Conservation (phyloP, 495 filamentous ascomycete genomes). For the Aspergillus carlsbadensis region DNA sequence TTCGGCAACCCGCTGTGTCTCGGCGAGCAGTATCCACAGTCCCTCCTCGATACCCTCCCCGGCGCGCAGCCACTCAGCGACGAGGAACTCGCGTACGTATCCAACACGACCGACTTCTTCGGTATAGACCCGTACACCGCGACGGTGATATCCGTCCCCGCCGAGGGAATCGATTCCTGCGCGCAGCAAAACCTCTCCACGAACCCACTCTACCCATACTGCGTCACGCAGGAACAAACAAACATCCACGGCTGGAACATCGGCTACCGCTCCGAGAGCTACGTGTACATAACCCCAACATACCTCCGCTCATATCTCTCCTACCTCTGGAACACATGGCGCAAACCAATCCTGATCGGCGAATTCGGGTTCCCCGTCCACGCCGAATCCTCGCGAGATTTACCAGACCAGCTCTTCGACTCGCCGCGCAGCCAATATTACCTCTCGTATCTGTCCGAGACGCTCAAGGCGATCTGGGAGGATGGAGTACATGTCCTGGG, state of each 20-base stretch:
- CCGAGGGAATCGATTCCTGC: conserved; percentile 36
- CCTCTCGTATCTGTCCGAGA: conserved; percentile 40
- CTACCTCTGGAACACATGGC: conserved; percentile 47
- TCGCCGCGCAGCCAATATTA: conserved; percentile 42
- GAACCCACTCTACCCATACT: conserved; percentile 37
- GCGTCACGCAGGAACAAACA: conserved; percentile 34
- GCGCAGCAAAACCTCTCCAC: conserved; percentile 24
- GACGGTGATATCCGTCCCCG: conserved; percentile 36
- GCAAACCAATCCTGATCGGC: conserved; percentile 29
- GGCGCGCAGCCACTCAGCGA: conserved; percentile 28
- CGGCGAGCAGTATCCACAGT: conserved; percentile 40
- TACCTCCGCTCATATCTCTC: conserved; percentile 42
- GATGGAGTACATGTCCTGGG: conserved; percentile 47
- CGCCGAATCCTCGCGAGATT: conserved; percentile 27
- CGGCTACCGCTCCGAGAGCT: conserved; percentile 39
- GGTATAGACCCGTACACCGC: conserved; percentile 48
- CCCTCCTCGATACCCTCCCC: conserved; percentile 27
- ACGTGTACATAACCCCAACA: conserved; percentile 41
- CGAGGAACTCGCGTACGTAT: conserved; percentile 31
- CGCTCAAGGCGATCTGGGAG: conserved; percentile 42
- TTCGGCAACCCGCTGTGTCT: conserved; percentile 43
- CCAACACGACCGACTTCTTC: conserved; percentile 43
- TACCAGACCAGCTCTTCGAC: conserved; percentile 39
- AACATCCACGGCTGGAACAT: conserved; percentile 43
- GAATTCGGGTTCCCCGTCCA: conserved; percentile 44